Evolutionary conservation across 2,329 filamentous ascomycete species (phyloP).

Genomic region (Graphium sp.): DNA sequence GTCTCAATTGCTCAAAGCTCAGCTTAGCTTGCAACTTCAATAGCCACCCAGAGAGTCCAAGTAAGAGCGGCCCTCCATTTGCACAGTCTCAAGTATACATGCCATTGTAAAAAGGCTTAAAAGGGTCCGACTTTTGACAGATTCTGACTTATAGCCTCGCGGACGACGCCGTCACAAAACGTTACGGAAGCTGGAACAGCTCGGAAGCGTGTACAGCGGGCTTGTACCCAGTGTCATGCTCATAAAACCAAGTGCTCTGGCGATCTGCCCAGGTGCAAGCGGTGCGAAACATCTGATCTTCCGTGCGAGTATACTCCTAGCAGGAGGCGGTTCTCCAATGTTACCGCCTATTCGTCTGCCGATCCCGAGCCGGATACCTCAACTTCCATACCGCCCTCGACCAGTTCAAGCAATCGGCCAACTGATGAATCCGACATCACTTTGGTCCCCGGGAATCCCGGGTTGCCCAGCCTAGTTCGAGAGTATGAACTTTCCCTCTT

Average conservation of each 20-base stretch:
- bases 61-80: slow-evolving; percentile 4
- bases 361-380: neutral
- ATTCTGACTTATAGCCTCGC: slow-evolving; percentile 11
- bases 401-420: no score
- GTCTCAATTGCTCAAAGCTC: slow-evolving; percentile 18
- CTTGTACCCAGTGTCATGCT: slow-evolving; percentile 21
- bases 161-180: slow-evolving; percentile 20
- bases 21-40: slow-evolving; percentile 19
- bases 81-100: neutral
- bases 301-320: slow-evolving; percentile 20
- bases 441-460: no score
- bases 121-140: slow-evolving; percentile 6
- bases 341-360: slow-evolving; percentile 9
- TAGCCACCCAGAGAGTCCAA: slow-evolving; percentile 4
- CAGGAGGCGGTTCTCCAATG: slow-evolving; percentile 19
- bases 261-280: slow-evolving; percentile 19
- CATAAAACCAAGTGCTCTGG: slow-evolving; percentile 26
- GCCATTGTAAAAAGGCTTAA: slow-evolving; percentile 1
- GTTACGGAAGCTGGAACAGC: slow-evolving; percentile 23
- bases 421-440: no score
- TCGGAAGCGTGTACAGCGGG: slow-evolving; percentile 21
- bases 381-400: no score
- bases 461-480: no score
- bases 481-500: no score
- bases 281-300: slow-evolving; percentile 17